Evolutionary conservation across 1,284 basidiomycete species (phyloP).

Genomic region (Wallemia ichthyophaga): DNA sequence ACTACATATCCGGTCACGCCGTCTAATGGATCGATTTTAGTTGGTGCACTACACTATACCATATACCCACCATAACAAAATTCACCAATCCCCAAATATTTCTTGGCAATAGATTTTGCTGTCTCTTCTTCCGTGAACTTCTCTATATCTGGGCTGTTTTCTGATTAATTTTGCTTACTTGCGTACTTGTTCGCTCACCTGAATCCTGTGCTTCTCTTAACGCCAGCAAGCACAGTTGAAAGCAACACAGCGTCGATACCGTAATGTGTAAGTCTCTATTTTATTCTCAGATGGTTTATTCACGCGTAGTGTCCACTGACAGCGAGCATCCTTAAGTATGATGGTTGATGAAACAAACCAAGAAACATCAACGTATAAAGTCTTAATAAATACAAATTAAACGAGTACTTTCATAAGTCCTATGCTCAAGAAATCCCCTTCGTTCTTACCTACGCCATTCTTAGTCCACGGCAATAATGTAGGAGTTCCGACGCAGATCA

Average conservation of each 20-base stretch:
- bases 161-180: neutral
- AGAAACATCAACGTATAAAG: no score
- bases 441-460: no score
- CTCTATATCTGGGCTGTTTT: constrained; percentile 31
- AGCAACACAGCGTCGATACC: constrained; percentile 55
- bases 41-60: constrained; percentile 6
- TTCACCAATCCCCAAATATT: constrained; percentile 62
- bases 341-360: neutral
- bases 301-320: neutral
- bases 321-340: neutral
- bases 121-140: constrained; percentile 38
- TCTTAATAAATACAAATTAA: no score
- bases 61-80: constrained; percentile 31
- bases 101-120: constrained; percentile 38
- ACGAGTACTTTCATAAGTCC: no score
- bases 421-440: no score
- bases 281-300: neutral
- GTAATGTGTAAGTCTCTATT: constrained; percentile 39
- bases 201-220: constrained; percentile 68
- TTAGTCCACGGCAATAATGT: no score
- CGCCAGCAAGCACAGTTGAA: constrained; percentile 66
- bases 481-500: no score
- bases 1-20: constrained; percentile 46
- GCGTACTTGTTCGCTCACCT: constrained; percentile 24
- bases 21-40: constrained; percentile 12